Evolutionary conservation across 495 filamentous ascomycete genomes (phyloP).

Genomic region (Pseudomonodictys pantanalensis): DNA sequence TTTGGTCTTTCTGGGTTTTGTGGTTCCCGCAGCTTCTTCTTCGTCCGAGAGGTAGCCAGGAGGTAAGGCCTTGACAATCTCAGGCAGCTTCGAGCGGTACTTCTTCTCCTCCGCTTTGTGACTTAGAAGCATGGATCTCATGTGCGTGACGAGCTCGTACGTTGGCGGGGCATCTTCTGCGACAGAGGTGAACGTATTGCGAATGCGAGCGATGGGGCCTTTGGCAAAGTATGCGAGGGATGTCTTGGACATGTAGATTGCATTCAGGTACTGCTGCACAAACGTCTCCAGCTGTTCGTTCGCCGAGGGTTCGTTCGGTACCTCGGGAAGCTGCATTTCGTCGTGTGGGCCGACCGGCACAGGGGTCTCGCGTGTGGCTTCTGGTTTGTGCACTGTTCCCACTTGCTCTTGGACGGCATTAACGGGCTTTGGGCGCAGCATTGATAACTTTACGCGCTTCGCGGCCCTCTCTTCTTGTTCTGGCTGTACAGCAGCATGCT

Average conservation of each 20-base stretch:
- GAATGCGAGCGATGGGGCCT: slow-evolving; percentile 84
- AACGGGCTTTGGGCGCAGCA: slow-evolving; percentile 19
- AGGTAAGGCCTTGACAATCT: slow-evolving; percentile 62
- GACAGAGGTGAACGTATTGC: slow-evolving; percentile 67
- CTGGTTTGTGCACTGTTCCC: too few relatives aligned
- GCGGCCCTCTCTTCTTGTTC: slow-evolving; percentile 6
- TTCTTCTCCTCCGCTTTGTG: slow-evolving; percentile 82
- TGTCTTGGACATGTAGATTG: slow-evolving; percentile 89
- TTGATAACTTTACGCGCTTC: slow-evolving; percentile 23
- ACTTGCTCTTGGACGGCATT: slow-evolving; percentile 49
- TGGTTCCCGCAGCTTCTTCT: slow-evolving; percentile 33
- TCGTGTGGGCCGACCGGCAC: too few relatives aligned
- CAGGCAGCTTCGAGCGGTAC: slow-evolving; percentile 72
- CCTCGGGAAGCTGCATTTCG: too few relatives aligned
- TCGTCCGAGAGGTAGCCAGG: slow-evolving; percentile 60
- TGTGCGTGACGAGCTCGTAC: slow-evolving; percentile 60
- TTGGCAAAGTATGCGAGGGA: slow-evolving; percentile 97
- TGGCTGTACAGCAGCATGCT: slow-evolving; percentile 12
- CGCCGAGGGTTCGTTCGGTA: too few relatives aligned
- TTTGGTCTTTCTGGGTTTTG: slow-evolving; percentile 46
- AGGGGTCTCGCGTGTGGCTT: too few relatives aligned
- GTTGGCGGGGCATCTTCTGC: slow-evolving; percentile 42
- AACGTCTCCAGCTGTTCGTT: slow-evolving; percentile 69
- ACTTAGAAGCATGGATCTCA: slow-evolving; percentile 68
- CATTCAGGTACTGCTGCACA: slow-evolving; percentile 75